Evolutionary conservation across 2,329 filamentous ascomycete species (phyloP).

Genomic region (Lojkania enalia): DNA sequence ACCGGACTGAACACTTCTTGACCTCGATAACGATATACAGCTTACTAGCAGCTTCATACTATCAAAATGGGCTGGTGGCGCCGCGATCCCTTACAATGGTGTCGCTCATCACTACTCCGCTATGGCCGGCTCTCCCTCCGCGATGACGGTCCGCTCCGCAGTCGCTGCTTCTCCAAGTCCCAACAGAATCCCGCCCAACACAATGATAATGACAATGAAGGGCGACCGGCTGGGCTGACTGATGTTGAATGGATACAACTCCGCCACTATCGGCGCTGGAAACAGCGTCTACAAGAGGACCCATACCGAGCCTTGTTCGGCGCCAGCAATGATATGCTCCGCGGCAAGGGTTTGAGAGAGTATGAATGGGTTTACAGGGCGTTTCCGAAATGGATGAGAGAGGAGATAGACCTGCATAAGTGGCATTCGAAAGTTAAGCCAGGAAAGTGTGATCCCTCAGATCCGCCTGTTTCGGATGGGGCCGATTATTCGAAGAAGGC

Average conservation of each 20-base stretch:
- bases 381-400: slow-evolving; percentile 38
- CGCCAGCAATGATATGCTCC: slow-evolving; percentile 41
- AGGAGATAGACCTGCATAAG: slow-evolving; percentile 26
- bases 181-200: slow-evolving; percentile 22
- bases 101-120: slow-evolving; percentile 25
- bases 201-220: slow-evolving; percentile 22
- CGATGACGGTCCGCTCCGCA: slow-evolving; percentile 27
- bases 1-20: not conserved
- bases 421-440: slow-evolving; percentile 2
- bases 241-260: slow-evolving; percentile 36
- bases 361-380: slow-evolving; percentile 35
- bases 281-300: slow-evolving; percentile 40
- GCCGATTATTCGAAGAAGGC: slow-evolving; percentile 20
- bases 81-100: slow-evolving; percentile 29
- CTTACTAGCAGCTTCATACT: not conserved
- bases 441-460: not conserved
- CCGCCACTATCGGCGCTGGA: slow-evolving; percentile 34
- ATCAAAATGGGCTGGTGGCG: slow-evolving; percentile 35
- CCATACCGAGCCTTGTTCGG: slow-evolving; percentile 51
- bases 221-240: slow-evolving; percentile 28
- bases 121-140: slow-evolving; percentile 26
- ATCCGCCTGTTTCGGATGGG: not conserved
- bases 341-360: slow-evolving; percentile 34
- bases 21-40: not conserved
- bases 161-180: slow-evolving; percentile 35